Conservation (phyloP, 106 monocot genomes). For the Dendrobium huoshanense region DNA sequence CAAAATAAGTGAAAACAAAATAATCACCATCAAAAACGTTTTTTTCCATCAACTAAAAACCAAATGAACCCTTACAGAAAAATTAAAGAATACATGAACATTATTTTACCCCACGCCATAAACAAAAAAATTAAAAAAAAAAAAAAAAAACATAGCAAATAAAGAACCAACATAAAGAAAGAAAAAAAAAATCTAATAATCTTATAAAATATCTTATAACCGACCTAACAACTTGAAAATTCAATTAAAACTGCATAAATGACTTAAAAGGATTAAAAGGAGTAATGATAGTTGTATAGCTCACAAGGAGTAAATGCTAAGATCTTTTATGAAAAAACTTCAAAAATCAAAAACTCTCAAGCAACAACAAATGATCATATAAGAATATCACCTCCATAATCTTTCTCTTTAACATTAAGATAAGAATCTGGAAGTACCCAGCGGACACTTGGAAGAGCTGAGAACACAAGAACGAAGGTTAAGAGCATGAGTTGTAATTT, state of each 20-base stretch:
- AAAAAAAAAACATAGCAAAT: too few species aligned
- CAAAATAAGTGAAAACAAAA: not conserved
- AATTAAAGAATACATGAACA: not conserved
- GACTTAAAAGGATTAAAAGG: not conserved
- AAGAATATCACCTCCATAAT: slow-evolving; percentile 70
- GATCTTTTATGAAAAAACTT: not conserved
- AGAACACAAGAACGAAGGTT: not conserved
- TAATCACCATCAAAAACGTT: not conserved
- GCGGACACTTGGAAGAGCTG: slow-evolving; percentile 73
- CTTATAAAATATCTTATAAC: not conserved
- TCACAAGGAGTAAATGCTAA: not conserved
- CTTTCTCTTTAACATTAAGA: slow-evolving; percentile 93
- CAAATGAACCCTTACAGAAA: not conserved
- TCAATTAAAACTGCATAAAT: not conserved
- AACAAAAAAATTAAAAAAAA: not conserved
- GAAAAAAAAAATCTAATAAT: not conserved
- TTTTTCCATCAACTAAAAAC: not conserved
- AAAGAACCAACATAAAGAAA: not conserved
- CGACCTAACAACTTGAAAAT: not conserved
- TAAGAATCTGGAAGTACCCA: slow-evolving; percentile 99
- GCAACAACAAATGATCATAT: not conserved
- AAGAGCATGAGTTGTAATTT: not conserved
- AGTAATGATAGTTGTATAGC: not conserved
- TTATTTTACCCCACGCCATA: not conserved
- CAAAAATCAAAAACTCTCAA: not conserved